Base-by-base conservation (phyloP, 148 eudicot genomes). In the Gaultheria prostrata region DNA sequence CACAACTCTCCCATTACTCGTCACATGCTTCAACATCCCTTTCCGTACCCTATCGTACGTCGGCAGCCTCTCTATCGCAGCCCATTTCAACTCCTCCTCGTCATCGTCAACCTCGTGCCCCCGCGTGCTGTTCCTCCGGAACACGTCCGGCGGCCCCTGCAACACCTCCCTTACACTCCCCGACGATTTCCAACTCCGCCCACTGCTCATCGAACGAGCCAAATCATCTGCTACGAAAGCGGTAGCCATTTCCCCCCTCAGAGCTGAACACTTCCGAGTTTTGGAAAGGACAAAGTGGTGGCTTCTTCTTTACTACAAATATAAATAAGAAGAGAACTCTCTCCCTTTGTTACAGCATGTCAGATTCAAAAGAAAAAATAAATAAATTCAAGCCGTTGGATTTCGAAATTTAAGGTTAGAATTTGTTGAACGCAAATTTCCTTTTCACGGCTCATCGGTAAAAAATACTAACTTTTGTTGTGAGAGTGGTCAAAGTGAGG, bases 21-120 rank as follows among this genome's bases (percentile, higher is more conserved):
- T 76, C 1, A 84, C 83, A 20, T 46, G 74, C 39, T 70, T 56
- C 2, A 84, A 32, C 82, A 84, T 26, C 7, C 86, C 86, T 39
- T 84, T 84, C 18, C 86, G 51, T 4, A 84, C 77, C 21, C 86
- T 61, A 13, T 84, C 83, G 32, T 84, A 84, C 39, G 86, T 84
- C 48, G 86, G 86, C 1, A 84, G 72, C 79, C 86, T 59, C 83
- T 84, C 86, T 2, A 84, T 61, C 9, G 86, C 86, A 3, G 86
- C 86, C 86, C 86, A 84, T 56, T 54, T 57, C 13, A 84, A 79
- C 72, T 79, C 82, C 67, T 84, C 79, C 28, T 88, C 90, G 53
- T 88, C n/a, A n/a, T n/a, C 86, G 61, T 83, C 53, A 30, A 45
- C 3, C 35, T 30, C 39, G 2, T 57, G 63, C 24, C 24, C 24